These are phyloP conservation scores for Penicillium sp. DNA, from an alignment of 2,329 filamentous ascomycete genomes.

Conservation along the genomic window DNA sequence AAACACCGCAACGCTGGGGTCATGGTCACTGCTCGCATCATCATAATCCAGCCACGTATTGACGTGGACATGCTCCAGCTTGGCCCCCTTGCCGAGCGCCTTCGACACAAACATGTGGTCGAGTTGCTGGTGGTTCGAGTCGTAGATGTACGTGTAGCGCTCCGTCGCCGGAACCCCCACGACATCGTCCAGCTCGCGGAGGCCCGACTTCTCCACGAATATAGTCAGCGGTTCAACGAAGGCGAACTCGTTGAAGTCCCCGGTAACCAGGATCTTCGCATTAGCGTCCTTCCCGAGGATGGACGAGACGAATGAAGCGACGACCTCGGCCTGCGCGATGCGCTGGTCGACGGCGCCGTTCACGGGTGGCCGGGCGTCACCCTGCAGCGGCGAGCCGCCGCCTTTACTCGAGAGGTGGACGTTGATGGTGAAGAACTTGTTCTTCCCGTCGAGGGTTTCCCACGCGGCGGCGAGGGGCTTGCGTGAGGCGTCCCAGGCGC, in stretches of 20 bases:
- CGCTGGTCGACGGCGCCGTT: conserved; percentile 67
- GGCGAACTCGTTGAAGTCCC: conserved; percentile 75
- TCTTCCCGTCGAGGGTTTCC: conserved; percentile 60
- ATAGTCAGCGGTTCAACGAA: conserved; percentile 64
- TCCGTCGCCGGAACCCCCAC: conserved; percentile 59
- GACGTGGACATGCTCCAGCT: conserved; percentile 69
- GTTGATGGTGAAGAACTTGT: conserved; percentile 72
- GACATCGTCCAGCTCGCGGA: conserved; percentile 67
- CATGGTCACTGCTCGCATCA: conserved; percentile 69
- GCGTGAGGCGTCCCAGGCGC: conserved; percentile 64
- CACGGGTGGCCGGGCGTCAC: conserved; percentile 68
- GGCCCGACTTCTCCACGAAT: conserved; percentile 59
- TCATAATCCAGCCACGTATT: conserved; percentile 68
- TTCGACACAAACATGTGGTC: conserved; percentile 73
- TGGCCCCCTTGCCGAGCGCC: conserved; percentile 48
- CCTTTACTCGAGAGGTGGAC: conserved; percentile 72
- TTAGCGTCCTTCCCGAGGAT: conserved; percentile 62
- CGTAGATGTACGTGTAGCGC: conserved; percentile 73
- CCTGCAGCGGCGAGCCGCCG: conserved; percentile 67
- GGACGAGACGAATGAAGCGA: conserved; percentile 61
- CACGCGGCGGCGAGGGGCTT: conserved; percentile 72
- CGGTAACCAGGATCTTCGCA: conserved; percentile 64
- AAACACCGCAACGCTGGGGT: conserved; percentile 68
- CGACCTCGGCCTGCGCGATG: conserved; percentile 61
- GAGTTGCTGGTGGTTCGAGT: conserved; percentile 71